A percentile compares a stretch with the other conserved stretches of the same genome.
These are phyloP conservation scores for Gossypium turneri DNA, from an alignment of 345 rosid genomes.

Conservation along the genomic window DNA sequence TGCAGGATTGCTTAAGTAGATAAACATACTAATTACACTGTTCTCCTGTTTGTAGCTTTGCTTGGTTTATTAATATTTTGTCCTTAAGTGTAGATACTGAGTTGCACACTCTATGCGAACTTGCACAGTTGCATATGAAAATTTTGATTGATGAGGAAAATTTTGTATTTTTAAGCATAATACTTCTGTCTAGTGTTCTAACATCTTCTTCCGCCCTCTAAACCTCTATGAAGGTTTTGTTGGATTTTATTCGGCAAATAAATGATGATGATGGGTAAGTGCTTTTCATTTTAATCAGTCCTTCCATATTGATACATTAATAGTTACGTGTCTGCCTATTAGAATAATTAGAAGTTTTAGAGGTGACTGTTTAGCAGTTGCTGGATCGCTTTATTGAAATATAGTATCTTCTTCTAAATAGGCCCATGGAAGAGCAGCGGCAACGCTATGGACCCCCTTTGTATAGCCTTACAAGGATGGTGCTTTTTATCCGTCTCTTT, in stretches of 20 bases:
- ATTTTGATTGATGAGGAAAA: not conserved
- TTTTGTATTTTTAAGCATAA: not conserved
- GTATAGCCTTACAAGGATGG: constrained; percentile 76
- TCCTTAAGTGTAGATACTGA: not conserved
- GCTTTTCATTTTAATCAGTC: constrained; percentile 9
- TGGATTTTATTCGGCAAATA: constrained; percentile 87
- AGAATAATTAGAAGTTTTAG: not conserved
- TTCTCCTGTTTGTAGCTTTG: not conserved
- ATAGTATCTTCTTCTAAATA: constrained; percentile 27
- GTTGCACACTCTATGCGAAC: not conserved
- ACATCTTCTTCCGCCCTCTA: not conserved
- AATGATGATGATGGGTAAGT: constrained; percentile 97
- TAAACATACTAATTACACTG: too few species aligned
- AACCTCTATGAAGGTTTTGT: constrained; percentile 59
- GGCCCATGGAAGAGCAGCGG: constrained; percentile 99
- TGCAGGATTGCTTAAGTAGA: not conserved
- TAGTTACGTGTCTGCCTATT: constrained; percentile 8
- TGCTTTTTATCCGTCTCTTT: constrained; percentile 52
- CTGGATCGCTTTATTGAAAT: not conserved
- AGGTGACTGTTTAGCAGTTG: not conserved
- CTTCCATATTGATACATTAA: not conserved
- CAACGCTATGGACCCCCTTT: constrained; percentile 93
- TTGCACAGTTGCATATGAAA: not conserved
- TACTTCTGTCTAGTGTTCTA: not conserved
- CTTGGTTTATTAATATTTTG: not conserved